Base-by-base conservation (phyloP, 2,329 filamentous ascomycete species). In the Claviceps purpurea region DNA sequence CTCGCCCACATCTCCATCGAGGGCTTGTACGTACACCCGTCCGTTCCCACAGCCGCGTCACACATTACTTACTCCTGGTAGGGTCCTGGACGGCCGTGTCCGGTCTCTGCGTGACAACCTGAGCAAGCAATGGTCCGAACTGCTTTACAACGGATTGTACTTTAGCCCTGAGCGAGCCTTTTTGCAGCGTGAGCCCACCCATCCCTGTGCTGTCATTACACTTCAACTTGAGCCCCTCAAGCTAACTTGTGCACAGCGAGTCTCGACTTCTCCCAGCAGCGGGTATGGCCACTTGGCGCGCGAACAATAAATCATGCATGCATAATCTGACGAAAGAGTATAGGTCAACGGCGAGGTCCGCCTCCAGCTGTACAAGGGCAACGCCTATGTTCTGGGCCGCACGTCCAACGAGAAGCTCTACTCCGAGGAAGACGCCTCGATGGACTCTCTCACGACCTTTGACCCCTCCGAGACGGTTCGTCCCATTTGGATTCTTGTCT, bases 371-470 rank as follows among this genome's bases (percentile, higher is more conserved):
- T 63, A 63, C 53, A 58, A 59, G 54, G 58, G 70, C 56, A 62
- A 61, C 43, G 65, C 69, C 18, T 69, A 73, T 57, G 66, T 71
- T 24, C 63, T 74, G 6, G 65, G 66, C 57, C 67, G 72, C 47
- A 67, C 62, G 54, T 65, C 62, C 50, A 56, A 63, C 40, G 60
- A 64, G 50, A 75, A 75, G 60, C 66, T 76, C 3, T 76, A 76
- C 65, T 66, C 61, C n/a, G 68, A 70, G 62, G 63, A 71, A 56
- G 64, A 75, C 50, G 68, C 71, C 1, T 68, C 64, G 50, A 76
- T 75, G 73, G 73, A 74, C 62, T 65, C 67, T 16, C 70, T 74
- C 24, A 65, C 68, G 22, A 65, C 63, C 22, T 73, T 73, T 63
- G 60, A 56, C 50, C 69, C 68, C 46, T 58, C 61, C 52, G 70